A percentile compares a stretch with the other conserved stretches of the same genome.
These are phyloP conservation scores for Gymnopilus dilepis DNA, from an alignment of 768 basidiomycete species.

Conservation along the genomic window DNA sequence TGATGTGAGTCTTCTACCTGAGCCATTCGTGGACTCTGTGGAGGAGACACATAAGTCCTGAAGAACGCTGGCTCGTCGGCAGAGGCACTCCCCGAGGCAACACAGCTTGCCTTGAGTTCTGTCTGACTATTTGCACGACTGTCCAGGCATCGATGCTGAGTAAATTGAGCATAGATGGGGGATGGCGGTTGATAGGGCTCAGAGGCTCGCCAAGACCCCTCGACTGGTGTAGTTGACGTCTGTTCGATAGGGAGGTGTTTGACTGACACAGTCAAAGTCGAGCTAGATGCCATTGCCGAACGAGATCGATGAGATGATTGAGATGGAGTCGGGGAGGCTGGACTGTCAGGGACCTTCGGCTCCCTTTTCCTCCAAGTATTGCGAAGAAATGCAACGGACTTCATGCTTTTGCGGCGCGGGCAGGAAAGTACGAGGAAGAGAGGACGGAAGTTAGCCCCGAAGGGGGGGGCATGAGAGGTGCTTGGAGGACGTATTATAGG, in stretches of 20 bases:
- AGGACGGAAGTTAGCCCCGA: conserved; percentile 14
- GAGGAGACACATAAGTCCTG: background rate
- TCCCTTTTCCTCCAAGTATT: conserved; percentile 45
- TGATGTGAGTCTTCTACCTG: background rate
- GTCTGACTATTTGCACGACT: conserved; percentile 12
- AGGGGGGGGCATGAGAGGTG: conserved; percentile 6
- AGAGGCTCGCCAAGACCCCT: conserved; percentile 20
- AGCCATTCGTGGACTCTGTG: background rate
- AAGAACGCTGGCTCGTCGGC: background rate
- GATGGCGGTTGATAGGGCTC: conserved; percentile 20
- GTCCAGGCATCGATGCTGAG: conserved; percentile 7
- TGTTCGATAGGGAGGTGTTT: conserved; percentile 21
- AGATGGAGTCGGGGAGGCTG: conserved; percentile 15
- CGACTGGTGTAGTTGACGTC: conserved; percentile 13
- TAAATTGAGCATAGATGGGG: conserved; percentile 19
- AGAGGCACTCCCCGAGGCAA: background rate
- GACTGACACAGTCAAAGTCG: conserved; percentile 23
- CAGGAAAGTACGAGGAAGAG: conserved; percentile 6
- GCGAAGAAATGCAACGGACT: conserved; percentile 44
- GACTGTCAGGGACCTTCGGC: conserved; percentile 26
- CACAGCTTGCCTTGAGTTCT: conserved; percentile 15
- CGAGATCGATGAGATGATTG: conserved; percentile 17
- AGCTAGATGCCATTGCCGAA: conserved; percentile 11
- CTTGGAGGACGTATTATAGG: conserved; percentile 19
- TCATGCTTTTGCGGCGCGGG: conserved; percentile 34